A percentile compares a stretch with the other conserved stretches of the same genome.
These are phyloP conservation scores for Tillandsia leiboldiana DNA, from an alignment of 176 grass and related monocot species.

Conservation along the genomic window DNA sequence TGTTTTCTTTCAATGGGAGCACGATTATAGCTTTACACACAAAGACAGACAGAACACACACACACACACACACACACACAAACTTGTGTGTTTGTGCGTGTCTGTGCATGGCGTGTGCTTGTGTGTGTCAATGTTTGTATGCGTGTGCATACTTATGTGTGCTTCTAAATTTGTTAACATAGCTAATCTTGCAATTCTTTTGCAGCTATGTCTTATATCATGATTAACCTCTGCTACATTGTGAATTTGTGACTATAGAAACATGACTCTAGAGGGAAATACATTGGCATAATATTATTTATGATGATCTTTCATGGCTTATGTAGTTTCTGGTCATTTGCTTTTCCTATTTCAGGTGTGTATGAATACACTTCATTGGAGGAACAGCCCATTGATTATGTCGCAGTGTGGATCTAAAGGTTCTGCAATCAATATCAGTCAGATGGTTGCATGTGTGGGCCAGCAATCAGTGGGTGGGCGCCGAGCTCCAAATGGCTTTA, in stretches of 20 bases:
- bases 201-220: no score
- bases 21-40: background rate
- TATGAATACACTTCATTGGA: constrained; percentile 74
- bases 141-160: no score
- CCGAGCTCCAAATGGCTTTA: constrained; percentile 86
- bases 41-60: no score
- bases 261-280: no score
- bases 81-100: no score
- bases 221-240: no score
- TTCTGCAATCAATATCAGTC: constrained; percentile 97
- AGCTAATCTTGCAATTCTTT: no score
- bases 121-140: no score
- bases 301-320: background rate
- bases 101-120: no score
- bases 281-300: background rate
- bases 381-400: constrained; percentile 97
- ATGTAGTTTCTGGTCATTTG: constrained; percentile 9
- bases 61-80: no score
- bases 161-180: no score
- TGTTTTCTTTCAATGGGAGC: background rate
- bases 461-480: constrained; percentile 95
- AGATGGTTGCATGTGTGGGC: constrained; percentile 96
- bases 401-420: constrained; percentile 97
- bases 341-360: constrained; percentile 51
- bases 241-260: no score